Conservation (phyloP, 2,329 filamentous ascomycete genomes). For the Trichothecium roseum region DNA sequence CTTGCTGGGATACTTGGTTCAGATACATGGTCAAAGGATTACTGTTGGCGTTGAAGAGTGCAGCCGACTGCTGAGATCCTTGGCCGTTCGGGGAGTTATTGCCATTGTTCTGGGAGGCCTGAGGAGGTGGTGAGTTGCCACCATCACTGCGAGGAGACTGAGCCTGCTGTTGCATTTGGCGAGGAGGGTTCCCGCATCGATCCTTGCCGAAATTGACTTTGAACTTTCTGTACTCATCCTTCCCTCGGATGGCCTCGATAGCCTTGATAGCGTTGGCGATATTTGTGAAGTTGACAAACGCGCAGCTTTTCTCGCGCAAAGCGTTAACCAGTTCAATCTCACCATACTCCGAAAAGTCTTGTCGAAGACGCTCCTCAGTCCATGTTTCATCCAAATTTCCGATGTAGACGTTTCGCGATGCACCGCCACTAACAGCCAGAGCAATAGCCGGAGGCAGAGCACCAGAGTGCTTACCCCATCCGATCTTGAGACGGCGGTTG, state of each 20-base stretch:
- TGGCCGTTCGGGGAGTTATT: slow-evolving; percentile 43
- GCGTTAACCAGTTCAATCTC: slow-evolving; percentile 98
- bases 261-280: slow-evolving; percentile 99
- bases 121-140: slow-evolving; percentile 44
- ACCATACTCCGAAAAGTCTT: slow-evolving; percentile 95
- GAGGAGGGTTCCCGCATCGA: slow-evolving; percentile 88
- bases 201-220: slow-evolving; percentile 99
- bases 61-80: slow-evolving; percentile 56
- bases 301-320: slow-evolving; percentile 95
- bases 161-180: slow-evolving; percentile 63
- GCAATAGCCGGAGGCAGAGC: slow-evolving; percentile 93
- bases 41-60: slow-evolving; percentile 70
- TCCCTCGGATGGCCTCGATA: slow-evolving; percentile 88
- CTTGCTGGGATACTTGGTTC: slow-evolving; percentile 66
- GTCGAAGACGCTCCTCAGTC: slow-evolving; percentile 89
- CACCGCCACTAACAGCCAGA: slow-evolving; percentile 88
- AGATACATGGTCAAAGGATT: slow-evolving; percentile 93
- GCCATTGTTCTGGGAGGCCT: slow-evolving; percentile 49
- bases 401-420: slow-evolving; percentile 97
- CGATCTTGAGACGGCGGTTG: slow-evolving; percentile 94
- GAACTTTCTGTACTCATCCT: slow-evolving; percentile 95
- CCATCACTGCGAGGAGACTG: slow-evolving; percentile 58
- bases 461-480: slow-evolving; percentile 98
- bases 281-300: slow-evolving; percentile 99
- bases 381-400: slow-evolving; percentile 95